Conservation (phyloP, 2,329 filamentous ascomycete species). For the Fonsecaea nubica region DNA sequence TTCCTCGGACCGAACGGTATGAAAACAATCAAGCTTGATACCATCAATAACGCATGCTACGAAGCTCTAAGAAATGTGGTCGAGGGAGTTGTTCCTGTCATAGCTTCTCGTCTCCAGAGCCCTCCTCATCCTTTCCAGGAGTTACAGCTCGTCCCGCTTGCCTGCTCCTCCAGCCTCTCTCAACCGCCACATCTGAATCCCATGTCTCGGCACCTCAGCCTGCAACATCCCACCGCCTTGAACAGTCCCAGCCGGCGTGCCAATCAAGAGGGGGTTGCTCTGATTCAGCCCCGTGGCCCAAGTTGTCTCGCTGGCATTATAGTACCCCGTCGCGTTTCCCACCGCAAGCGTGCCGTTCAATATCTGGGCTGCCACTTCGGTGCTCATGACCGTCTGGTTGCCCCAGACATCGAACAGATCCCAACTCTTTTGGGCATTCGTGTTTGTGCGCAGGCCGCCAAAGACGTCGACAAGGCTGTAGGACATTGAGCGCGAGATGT, state of each 20-base stretch:
- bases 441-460: constrained; percentile 52
- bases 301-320: constrained; percentile 58
- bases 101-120: neutral
- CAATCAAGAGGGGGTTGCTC: constrained; percentile 55
- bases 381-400: constrained; percentile 56
- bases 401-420: constrained; percentile 64
- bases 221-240: constrained; percentile 43
- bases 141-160: constrained; percentile 34
- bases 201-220: constrained; percentile 57
- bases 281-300: constrained; percentile 56
- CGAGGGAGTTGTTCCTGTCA: neutral
- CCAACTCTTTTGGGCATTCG: constrained; percentile 54
- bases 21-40: neutral
- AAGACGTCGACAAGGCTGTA: constrained; percentile 62
- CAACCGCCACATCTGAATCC: constrained; percentile 59
- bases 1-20: neutral
- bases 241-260: constrained; percentile 54
- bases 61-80: neutral
- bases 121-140: neutral
- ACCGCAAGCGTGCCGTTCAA: constrained; percentile 47
- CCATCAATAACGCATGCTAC: constrained; percentile 3
- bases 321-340: constrained; percentile 47
- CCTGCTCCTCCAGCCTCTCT: constrained; percentile 37
- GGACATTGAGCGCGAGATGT: constrained; percentile 54
- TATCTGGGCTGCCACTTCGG: constrained; percentile 53